Evolutionary conservation across 441 rosid species (phyloP).

Genomic region (Eutrema salsugineum): DNA sequence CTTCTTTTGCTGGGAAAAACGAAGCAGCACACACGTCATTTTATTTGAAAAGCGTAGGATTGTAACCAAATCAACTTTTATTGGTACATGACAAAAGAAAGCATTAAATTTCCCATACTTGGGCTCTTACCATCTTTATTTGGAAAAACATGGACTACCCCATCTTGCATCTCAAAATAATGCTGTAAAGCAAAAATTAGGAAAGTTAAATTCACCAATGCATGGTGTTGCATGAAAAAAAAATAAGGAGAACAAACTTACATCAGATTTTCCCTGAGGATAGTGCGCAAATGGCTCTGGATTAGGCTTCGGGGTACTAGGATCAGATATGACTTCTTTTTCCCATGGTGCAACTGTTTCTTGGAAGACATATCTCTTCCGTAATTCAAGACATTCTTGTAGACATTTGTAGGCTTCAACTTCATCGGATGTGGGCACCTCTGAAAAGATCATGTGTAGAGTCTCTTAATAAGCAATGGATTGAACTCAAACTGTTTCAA

Average conservation of each 20-base stretch:
- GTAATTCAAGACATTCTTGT: conserved; percentile 92
- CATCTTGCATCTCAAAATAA: conserved; percentile 93
- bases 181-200: conserved; percentile 52
- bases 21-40: neutral
- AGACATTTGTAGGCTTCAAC: conserved; percentile 68
- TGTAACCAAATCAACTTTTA: conserved; percentile 4
- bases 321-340: conserved; percentile 90
- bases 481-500: neutral
- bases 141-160: conserved; percentile 86
- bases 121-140: conserved; percentile 65
- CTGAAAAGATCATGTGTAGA: conserved; percentile 36
- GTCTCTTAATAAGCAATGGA: neutral
- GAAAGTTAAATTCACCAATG: conserved; percentile 9
- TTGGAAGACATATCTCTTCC: conserved; percentile 73
- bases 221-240: neutral
- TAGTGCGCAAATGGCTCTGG: conserved; percentile 75
- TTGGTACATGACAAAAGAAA: neutral
- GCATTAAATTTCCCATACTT: neutral
- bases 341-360: conserved; percentile 98
- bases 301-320: conserved; percentile 96
- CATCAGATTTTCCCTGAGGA: conserved; percentile 80
- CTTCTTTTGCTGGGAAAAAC: conserved; percentile 57
- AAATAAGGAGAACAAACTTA: conserved; percentile 29
- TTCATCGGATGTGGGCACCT: conserved; percentile 86
- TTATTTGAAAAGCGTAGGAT: neutral